A percentile compares a stretch with the other conserved stretches of the same genome.
Evolutionary conservation across 805 yeast genomes (phyloP).

Genomic region (Tetrapisispora namnaoensis): DNA sequence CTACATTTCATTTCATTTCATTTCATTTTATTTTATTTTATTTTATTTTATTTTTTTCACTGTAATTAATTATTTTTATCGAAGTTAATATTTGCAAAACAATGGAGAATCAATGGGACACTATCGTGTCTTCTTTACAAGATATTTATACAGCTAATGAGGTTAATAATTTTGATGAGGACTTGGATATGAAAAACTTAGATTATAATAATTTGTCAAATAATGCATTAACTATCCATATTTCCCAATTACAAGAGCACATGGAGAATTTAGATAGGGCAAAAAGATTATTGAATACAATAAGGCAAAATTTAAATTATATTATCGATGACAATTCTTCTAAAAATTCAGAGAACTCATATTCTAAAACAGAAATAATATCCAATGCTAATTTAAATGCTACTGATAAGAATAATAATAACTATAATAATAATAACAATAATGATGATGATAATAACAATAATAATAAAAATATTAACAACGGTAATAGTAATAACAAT

Average conservation of each 20-base stretch:
- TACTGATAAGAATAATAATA: not conserved
- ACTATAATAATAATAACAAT: not conserved
- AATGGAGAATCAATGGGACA: conserved; percentile 61
- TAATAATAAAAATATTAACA: not conserved
- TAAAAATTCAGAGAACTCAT: not conserved
- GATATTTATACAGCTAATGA: conserved; percentile 59
- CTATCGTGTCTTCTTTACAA: conserved; percentile 54
- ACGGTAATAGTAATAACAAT: not conserved
- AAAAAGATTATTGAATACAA: conserved; percentile 34
- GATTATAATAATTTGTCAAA: conserved; percentile 27
- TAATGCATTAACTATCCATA: conserved; percentile 33
- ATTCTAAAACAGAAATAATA: not conserved
- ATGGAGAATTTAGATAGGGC: conserved; percentile 49
- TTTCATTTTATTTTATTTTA: too few species aligned
- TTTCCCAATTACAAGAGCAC: conserved; percentile 41
- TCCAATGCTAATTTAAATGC: not conserved
- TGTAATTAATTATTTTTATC: too few species aligned
- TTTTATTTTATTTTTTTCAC: too few species aligned
- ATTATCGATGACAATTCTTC: not conserved
- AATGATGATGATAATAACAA: not conserved
- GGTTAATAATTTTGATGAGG: conserved; percentile 39
- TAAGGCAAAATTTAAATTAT: conserved; percentile 36
- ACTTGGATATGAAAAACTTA: conserved; percentile 20
- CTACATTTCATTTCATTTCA: too few species aligned
- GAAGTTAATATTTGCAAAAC: too few species aligned